Evolutionary conservation across 768 basidiomycete genomes (phyloP).

Genomic region (Suillus subalutaceus): DNA sequence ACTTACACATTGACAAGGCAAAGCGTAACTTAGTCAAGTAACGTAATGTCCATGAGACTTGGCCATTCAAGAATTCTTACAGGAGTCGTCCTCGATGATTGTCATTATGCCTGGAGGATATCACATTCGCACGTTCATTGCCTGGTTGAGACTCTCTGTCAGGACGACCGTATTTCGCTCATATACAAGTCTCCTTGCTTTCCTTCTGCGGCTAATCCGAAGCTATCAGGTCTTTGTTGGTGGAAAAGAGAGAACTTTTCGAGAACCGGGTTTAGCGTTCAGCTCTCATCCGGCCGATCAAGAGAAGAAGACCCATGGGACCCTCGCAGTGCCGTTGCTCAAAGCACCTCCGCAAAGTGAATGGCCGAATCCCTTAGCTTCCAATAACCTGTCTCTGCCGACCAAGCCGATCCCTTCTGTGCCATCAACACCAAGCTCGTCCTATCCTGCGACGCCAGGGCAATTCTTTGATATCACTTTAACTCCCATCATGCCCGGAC

Average conservation of each 20-base stretch:
- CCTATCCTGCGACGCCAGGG: not conserved
- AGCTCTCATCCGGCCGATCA: not conserved
- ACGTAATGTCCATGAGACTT: too few relatives aligned
- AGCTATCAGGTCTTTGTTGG: not conserved
- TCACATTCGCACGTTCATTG: not conserved
- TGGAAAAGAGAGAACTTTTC: not conserved
- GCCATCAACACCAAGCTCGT: not conserved
- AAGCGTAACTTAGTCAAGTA: too few relatives aligned
- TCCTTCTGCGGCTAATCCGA: not conserved
- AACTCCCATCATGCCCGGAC: not conserved
- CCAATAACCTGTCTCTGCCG: not conserved
- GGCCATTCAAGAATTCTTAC: too few relatives aligned
- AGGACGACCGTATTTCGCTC: not conserved
- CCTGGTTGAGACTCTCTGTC: not conserved
- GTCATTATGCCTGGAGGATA: not conserved
- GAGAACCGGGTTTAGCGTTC: not conserved
- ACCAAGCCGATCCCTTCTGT: not conserved
- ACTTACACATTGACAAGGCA: too few relatives aligned
- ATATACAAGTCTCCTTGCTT: not conserved
- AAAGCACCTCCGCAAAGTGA: not conserved
- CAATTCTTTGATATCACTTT: not conserved
- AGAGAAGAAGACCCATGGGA: not conserved
- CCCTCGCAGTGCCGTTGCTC: not conserved
- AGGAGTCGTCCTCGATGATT: not conserved
- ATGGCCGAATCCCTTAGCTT: not conserved